A percentile compares a stretch with the other conserved stretches of the same genome.
These are phyloP conservation scores for Pelargonium citronellum DNA, from an alignment of 441 rosid genomes.

Conservation along the genomic window DNA sequence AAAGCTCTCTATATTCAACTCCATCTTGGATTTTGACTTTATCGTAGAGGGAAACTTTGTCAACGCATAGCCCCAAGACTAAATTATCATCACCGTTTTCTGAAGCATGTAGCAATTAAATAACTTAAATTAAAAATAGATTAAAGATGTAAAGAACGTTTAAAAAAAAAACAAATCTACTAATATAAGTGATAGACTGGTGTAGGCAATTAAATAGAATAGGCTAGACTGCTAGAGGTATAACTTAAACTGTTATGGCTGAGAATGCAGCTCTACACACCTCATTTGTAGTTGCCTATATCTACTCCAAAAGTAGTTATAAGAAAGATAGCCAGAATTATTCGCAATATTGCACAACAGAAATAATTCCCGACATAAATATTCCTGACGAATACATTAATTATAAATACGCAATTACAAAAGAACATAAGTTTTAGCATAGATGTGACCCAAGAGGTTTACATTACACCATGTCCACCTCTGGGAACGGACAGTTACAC, in stretches of 20 bases:
- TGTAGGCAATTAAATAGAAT: neutral
- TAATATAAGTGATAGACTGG: neutral
- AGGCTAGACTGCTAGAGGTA: neutral
- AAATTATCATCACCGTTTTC: conserved; percentile 77
- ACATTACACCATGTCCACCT: neutral
- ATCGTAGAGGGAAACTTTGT: conserved; percentile 51
- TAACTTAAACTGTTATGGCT: neutral
- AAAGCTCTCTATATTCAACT: conserved; percentile 60
- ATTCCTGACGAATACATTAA: neutral
- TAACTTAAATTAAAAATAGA: conserved; percentile 9
- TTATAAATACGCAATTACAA: neutral
- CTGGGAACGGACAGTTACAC: neutral
- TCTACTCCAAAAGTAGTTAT: too few species aligned
- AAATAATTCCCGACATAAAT: neutral
- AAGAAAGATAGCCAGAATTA: neutral
- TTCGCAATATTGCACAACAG: neutral
- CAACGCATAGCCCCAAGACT: conserved; percentile 79
- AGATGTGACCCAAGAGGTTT: neutral
- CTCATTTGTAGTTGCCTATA: neutral
- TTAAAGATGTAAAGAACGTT: neutral
- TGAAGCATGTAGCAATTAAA: conserved; percentile 29
- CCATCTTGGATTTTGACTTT: conserved; percentile 60
- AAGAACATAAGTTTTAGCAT: neutral
- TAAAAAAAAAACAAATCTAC: neutral
- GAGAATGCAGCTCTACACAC: neutral